A percentile compares a stretch with the other conserved stretches of the same genome.
Evolutionary conservation across 2,329 filamentous ascomycete species (phyloP).

Genomic region (Botrytis medusae): DNA sequence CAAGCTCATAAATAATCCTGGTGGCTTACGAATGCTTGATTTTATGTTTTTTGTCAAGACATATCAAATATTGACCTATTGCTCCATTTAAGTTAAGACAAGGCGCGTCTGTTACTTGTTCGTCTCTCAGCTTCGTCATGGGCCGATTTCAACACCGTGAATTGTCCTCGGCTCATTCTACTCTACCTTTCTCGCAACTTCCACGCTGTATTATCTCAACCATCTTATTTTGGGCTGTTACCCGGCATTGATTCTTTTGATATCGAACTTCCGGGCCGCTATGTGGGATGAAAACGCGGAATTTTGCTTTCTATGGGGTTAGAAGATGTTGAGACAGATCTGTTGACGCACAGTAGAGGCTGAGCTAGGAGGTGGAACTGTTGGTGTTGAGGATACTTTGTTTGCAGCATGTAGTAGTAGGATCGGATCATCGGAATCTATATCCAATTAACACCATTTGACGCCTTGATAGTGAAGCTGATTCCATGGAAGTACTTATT

Average conservation of each 20-base stretch:
- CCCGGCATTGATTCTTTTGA: neutral
- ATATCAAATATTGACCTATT: neutral
- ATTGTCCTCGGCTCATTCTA: neutral
- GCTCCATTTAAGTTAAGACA: neutral
- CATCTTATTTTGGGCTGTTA: neutral
- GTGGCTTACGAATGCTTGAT: too few species aligned
- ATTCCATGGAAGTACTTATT: too few species aligned
- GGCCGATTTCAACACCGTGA: neutral
- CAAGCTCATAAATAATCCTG: neutral
- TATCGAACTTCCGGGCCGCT: neutral
- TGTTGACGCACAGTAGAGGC: rapidly evolving
- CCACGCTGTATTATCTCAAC: neutral
- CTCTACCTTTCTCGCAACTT: neutral
- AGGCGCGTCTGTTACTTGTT: too few species aligned
- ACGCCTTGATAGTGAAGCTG: too few species aligned
- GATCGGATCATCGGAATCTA: too few species aligned
- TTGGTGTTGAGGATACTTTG: too few species aligned
- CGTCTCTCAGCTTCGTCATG: neutral
- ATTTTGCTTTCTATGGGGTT: neutral
- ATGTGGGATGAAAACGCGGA: neutral
- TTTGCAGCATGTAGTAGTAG: too few species aligned
- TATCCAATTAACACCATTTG: too few species aligned
- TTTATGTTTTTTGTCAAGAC: neutral
- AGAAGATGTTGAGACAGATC: neutral
- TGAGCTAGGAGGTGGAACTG: neutral